Base-by-base conservation (phyloP, 768 basidiomycete species). In the Exidia glandulosa region DNA sequence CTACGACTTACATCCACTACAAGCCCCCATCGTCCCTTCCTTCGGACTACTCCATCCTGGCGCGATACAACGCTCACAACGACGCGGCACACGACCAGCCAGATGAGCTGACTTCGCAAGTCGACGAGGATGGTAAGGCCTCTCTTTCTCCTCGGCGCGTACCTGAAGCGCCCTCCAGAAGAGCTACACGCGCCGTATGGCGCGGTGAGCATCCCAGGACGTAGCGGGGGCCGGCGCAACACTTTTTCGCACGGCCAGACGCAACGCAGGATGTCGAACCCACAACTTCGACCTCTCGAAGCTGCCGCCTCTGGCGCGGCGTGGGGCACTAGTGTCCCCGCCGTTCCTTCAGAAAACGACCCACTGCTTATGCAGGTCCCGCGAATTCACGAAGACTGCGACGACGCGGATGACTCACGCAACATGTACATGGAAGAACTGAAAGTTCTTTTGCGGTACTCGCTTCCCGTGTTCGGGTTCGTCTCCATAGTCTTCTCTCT, bases 381-480 rank as follows among this genome's bases (percentile, higher is more conserved):
- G 7, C 77, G 78, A n/a, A 80, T 85, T 25, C 76, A 79, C 32
- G 84, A 87, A 64, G 66, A 72, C 3, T 66, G 73, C n/a, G 78
- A 76, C 63, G 65, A 33, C 13, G 66, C 75, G 54, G 67, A 70
- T 23, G 25, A 31, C 50, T 7, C 50, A 13, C 50, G 25, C 25
- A 25, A 13, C 25, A 54, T 54, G 50, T 54, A 81, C 61, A 76
- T 76, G 67, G 81, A 88, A 59, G 89, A 92, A 65, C 66, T 84
- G 0, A 66, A 70, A 2, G 81, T 85, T 36, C 75, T 90, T n/a
- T 59, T 76, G 2, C 77, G 77, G 67, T 92, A 87, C 68, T 80
- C 88, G 2, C 67, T 87, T n/a, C 88, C 88, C 3, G 81, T 90
- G 32, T 84, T 86, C 62, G 81, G 81, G 90, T 89, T 63, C 61